Evolutionary conservation across 768 basidiomycete genomes (phyloP).

Genomic region (Auricularia heimuer): DNA sequence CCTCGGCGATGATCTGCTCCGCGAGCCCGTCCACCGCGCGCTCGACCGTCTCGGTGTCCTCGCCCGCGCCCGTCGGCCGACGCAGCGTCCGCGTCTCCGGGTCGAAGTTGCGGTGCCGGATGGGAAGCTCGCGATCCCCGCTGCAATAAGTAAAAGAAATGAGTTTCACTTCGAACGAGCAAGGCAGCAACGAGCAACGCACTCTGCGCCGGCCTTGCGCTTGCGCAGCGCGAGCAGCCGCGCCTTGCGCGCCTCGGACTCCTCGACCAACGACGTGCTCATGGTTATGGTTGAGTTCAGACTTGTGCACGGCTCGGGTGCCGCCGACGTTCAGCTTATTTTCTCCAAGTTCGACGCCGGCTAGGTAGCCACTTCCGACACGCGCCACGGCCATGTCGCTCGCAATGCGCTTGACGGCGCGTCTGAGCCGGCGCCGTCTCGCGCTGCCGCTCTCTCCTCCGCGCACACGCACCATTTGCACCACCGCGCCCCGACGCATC

Average conservation of each 20-base stretch:
- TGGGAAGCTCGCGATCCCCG: conserved; percentile 8
- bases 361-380: background rate
- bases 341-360: background rate
- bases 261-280: conserved; percentile 59
- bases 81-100: conserved; percentile 61
- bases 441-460: background rate
- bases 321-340: background rate
- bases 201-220: conserved; percentile 53
- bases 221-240: conserved; percentile 69
- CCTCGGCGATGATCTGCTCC: conserved; percentile 75
- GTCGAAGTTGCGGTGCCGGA: conserved; percentile 81
- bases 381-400: background rate
- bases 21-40: conserved; percentile 74
- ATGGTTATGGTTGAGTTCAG: background rate
- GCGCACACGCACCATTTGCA: background rate
- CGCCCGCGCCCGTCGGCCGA: background rate
- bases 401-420: background rate
- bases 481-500: background rate
- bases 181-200: conserved; percentile 20
- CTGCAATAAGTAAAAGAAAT: background rate
- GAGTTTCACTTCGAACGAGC: background rate
- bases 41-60: conserved; percentile 67
- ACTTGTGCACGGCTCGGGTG: background rate
- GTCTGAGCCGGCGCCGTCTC: background rate
- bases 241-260: conserved; percentile 71